Base-by-base conservation (phyloP, 2,329 filamentous ascomycete genomes). In the Botryosphaeria dothidea region DNA sequence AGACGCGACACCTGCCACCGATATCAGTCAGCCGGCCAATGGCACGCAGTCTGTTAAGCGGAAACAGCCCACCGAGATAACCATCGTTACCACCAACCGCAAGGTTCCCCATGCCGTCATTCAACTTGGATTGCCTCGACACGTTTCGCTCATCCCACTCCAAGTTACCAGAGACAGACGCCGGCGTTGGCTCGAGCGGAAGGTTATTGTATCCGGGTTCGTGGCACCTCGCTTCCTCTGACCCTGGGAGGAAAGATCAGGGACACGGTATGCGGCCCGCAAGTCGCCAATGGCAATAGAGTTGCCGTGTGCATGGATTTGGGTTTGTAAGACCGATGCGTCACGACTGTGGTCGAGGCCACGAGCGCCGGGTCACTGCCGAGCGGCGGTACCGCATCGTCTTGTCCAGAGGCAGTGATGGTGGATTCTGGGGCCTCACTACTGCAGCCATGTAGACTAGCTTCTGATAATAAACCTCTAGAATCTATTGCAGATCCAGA, bases 31-130 rank as follows among this genome's bases (percentile, higher is more conserved):
- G 23, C 31, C 23, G 11, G 4, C 6, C 13, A 11, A n/a, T 8
- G 4, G 17, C 27, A 11, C 19, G 34, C 9, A 23, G 31, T 34
- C 13, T 23, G 6, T 9, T 1, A 4, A 3, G 1, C 7, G 2
- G 15, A 29, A 4, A 31, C 19, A 13, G 7, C 60, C 1, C 17
- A 63, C 60, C 60, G 1, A 63, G 23, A n/a, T 63, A 63, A 5
- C 60, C 60, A 2, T 63, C 60, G 11, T 63, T 63, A 25, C 38
- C 60, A 3, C 54, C 54, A 3, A 54, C 46, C 4, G 38, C 19
- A n/a, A 63, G 13, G n/a, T 54, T 63, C 2, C 46, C 60, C 60
- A 63, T 63, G 23, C 60, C 60, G 45, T 63, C 60, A 21, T 34
- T 48, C 3, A 13, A 48, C 13, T 15, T 17, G 13, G n/a, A 25